Percentiles rank a stretch among this genome's conserved stretches.
Conservation (phyloP, 129 eudicot species). For the Flaveria ramosissima region DNA sequence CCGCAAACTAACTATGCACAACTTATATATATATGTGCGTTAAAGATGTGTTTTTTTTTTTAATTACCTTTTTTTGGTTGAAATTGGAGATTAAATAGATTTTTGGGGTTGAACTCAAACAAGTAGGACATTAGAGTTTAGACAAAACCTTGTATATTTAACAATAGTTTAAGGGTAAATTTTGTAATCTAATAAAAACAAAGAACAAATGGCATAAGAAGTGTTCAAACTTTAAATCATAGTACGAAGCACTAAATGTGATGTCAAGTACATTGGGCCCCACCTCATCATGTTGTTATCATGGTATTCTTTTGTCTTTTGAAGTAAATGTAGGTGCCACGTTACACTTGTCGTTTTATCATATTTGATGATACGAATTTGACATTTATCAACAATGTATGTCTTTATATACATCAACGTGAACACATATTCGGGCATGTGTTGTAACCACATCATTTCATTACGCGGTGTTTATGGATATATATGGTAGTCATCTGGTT, state of each 20-base stretch:
- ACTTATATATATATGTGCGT: too few relatives aligned
- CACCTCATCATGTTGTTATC: slow-evolving; percentile 9
- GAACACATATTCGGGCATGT: too few relatives aligned
- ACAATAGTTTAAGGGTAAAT: not conserved
- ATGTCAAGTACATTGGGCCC: not conserved
- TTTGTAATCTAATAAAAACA: not conserved
- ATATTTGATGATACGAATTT: not conserved
- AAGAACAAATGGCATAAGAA: not conserved
- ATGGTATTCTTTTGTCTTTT: not conserved
- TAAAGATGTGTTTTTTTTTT: too few relatives aligned
- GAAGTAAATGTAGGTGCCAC: not conserved
- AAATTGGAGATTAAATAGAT: too few relatives aligned
- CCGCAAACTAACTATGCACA: too few relatives aligned
- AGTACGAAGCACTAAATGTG: not conserved
- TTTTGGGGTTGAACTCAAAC: not conserved
- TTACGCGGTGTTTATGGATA: too few relatives aligned
- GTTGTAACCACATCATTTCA: too few relatives aligned
- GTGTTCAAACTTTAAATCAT: too few relatives aligned
- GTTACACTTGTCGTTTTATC: not conserved
- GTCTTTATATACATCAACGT: too few relatives aligned
- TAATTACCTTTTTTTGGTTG: too few relatives aligned
- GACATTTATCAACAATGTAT: not conserved
- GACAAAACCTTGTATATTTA: not conserved
- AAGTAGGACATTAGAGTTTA: not conserved
- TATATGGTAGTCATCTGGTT: too few relatives aligned